These are phyloP conservation scores for Populus ilicifolia DNA, from an alignment of 345 rosid genomes.

Conservation along the genomic window DNA sequence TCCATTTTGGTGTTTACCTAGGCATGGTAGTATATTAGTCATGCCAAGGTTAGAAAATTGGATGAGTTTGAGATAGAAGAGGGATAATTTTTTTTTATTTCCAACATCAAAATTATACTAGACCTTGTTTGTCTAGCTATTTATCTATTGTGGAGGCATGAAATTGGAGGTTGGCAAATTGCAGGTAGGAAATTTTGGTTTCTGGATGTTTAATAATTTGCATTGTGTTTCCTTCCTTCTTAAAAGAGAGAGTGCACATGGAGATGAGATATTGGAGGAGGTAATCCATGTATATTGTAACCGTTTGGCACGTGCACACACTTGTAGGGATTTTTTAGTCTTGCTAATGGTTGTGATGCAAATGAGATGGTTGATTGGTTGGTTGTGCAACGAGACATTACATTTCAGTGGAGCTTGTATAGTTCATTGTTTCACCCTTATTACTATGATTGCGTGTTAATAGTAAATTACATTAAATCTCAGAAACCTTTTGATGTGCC, in stretches of 20 bases:
- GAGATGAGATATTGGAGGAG: neutral
- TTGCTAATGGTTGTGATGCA: neutral
- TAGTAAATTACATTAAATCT: neutral
- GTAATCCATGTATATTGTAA: neutral
- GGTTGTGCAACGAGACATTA: neutral
- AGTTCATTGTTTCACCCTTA: neutral
- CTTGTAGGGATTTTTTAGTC: neutral
- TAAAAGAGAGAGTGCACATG: neutral
- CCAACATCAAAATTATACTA: neutral
- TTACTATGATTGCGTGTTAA: neutral
- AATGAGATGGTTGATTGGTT: neutral
- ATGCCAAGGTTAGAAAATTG: neutral
- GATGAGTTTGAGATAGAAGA: neutral
- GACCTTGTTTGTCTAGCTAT: neutral
- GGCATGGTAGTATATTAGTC: neutral
- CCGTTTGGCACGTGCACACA: neutral
- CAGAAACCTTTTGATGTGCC: neutral
- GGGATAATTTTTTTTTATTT: neutral
- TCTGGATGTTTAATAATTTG: neutral
- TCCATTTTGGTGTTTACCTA: neutral
- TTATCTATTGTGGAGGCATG: neutral
- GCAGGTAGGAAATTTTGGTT: neutral
- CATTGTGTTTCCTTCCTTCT: neutral
- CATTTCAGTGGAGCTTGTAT: neutral
- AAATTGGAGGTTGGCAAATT: neutral